Evolutionary conservation across 2,329 filamentous ascomycete species (phyloP).

Genomic region (Beauveria brongniartii): DNA sequence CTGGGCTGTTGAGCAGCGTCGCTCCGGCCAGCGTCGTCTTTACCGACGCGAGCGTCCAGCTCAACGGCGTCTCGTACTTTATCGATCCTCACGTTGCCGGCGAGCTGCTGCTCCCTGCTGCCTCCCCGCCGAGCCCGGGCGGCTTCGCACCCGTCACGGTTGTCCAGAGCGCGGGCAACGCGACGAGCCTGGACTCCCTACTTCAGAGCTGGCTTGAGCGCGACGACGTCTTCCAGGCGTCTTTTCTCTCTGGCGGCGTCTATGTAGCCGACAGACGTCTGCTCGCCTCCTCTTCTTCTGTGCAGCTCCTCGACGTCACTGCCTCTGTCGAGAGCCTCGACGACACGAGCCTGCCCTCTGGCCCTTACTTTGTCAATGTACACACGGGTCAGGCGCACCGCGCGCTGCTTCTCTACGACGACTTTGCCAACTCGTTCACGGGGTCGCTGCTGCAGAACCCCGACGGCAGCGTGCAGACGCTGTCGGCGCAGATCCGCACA

Average conservation of each 20-base stretch:
- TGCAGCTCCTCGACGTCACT: slow-evolving; percentile 15
- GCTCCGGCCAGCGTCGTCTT: background rate
- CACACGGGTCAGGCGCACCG: slow-evolving; percentile 24
- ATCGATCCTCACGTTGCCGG: slow-evolving; percentile 6
- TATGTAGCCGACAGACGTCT: slow-evolving; percentile 15
- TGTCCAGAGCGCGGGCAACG: slow-evolving; percentile 18
- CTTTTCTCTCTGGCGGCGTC: slow-evolving; percentile 13
- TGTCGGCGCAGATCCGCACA: slow-evolving; percentile 22
- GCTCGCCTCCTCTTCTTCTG: slow-evolving; percentile 8
- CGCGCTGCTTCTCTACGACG: slow-evolving; percentile 29
- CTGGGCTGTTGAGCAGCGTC: background rate
- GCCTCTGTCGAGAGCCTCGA: background rate
- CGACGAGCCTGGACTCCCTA: slow-evolving; percentile 17
- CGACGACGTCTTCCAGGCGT: slow-evolving; percentile 22
- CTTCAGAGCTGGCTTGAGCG: slow-evolving; percentile 23
- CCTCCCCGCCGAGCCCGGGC: background rate
- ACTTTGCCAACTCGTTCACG: slow-evolving; percentile 23
- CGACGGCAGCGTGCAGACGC: slow-evolving; percentile 22
- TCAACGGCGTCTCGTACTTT: slow-evolving; percentile 3
- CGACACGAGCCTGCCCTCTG: slow-evolving; percentile 17
- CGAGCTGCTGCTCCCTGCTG: background rate
- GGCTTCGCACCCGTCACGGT: slow-evolving; percentile 28
- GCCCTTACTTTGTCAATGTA: slow-evolving; percentile 29
- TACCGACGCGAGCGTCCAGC: slow-evolving; percentile 2
- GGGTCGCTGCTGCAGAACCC: slow-evolving; percentile 22